These are phyloP conservation scores for Lichtheimia corymbifera DNA, from an alignment of 371 early-diverging fungal genomes.

Conservation along the genomic window DNA sequence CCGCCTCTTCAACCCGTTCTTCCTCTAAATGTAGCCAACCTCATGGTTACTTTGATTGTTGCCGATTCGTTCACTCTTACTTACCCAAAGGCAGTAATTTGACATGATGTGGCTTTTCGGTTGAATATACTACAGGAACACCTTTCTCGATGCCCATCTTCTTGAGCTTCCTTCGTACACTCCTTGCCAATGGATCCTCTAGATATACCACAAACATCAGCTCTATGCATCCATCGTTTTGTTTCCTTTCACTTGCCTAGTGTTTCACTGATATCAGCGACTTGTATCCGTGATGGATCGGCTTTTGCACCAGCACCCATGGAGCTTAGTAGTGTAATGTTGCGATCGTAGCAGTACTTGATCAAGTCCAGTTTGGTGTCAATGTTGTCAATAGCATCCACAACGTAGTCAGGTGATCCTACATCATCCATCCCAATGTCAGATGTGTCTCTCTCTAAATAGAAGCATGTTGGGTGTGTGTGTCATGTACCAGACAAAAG, in stretches of 20 bases:
- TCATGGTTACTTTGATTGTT: not conserved
- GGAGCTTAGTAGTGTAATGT: constrained; percentile 78
- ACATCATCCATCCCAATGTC: not conserved
- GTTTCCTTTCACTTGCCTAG: constrained; percentile 59
- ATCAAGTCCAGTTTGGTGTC: constrained; percentile 90
- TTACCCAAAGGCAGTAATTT: constrained; percentile 74
- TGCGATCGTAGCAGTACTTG: constrained; percentile 76
- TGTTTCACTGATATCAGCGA: constrained; percentile 92
- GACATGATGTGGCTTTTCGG: constrained; percentile 85
- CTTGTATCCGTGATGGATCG: constrained; percentile 91
- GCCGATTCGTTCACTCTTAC: not conserved
- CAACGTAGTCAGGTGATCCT: constrained; percentile 74
- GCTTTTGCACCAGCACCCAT: constrained; percentile 97
- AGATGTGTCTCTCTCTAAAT: not conserved
- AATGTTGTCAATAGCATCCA: constrained; percentile 95
- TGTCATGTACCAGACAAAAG: constrained; percentile 62
- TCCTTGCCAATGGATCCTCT: constrained; percentile 93
- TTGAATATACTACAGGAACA: constrained; percentile 88
- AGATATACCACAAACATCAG: not conserved
- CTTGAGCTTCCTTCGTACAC: constrained; percentile 77
- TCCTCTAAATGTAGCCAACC: constrained; percentile 55
- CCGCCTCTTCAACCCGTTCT: constrained; percentile 76
- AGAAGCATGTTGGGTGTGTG: not conserved
- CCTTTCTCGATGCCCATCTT: constrained; percentile 70
- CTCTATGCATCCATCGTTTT: not conserved